Conservation (phyloP, 352 stramenopile genomes). For the Phytophthora fragariaefolia region DNA sequence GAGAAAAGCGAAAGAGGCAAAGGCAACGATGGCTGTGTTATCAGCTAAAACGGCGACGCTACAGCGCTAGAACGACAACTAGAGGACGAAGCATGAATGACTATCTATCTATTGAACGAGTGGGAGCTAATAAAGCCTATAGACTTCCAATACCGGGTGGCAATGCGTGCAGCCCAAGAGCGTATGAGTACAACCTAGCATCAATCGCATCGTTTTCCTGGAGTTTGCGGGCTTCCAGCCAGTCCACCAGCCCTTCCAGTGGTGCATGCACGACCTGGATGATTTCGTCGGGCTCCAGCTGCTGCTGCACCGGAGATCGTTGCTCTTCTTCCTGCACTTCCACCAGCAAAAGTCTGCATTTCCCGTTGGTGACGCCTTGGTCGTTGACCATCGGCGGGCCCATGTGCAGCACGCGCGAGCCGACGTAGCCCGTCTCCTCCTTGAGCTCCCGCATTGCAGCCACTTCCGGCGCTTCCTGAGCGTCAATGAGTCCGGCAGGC, state of each 20-base stretch:
- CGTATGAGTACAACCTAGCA: conserved; percentile 66
- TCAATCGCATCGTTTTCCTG: conserved; percentile 57
- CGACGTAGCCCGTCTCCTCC: conserved; percentile 92
- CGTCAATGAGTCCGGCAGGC: conserved; percentile 92
- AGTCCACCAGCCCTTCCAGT: conserved; percentile 68
- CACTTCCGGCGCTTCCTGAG: conserved; percentile 67
- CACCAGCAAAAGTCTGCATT: conserved; percentile 68
- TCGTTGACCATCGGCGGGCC: conserved; percentile 84
- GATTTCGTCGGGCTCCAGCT: conserved; percentile 75
- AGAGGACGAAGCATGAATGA: conserved; percentile 15
- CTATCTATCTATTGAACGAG: conserved; percentile 35
- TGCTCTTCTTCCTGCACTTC: conserved; percentile 60
- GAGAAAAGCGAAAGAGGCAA: conserved; percentile 28
- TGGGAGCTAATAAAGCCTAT: conserved; percentile 16
- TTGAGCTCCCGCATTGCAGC: conserved; percentile 86
- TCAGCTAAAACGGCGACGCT: conserved; percentile 42
- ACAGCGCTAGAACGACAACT: too few relatives aligned
- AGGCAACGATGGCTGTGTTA: conserved; percentile 26
- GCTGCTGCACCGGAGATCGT: conserved; percentile 35
- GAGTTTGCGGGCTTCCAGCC: conserved; percentile 50
- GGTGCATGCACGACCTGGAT: conserved; percentile 71
- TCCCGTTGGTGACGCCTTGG: conserved; percentile 81
- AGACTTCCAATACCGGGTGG: conserved; percentile 23
- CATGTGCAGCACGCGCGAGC: conserved; percentile 68
- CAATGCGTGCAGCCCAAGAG: conserved; percentile 53